Percentiles rank a stretch among this genome's conserved stretches.
These are phyloP conservation scores for Penicillium subrubescens DNA, from an alignment of 495 filamentous ascomycete genomes.

Conservation along the genomic window DNA sequence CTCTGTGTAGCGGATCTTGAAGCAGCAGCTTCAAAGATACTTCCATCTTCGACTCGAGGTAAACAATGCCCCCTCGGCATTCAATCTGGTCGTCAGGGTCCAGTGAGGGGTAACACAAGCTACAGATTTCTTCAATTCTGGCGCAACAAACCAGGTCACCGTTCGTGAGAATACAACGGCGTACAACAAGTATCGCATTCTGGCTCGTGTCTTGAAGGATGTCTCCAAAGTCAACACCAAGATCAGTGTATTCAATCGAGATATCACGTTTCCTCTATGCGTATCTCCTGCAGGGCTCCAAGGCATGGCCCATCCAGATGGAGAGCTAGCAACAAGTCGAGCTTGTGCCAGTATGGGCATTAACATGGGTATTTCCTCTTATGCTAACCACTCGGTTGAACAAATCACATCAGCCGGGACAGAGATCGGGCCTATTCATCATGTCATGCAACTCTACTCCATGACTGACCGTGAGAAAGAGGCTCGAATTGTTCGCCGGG, in stretches of 20 bases:
- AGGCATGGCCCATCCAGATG: slow-evolving; percentile 62
- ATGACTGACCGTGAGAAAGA: slow-evolving; percentile 65
- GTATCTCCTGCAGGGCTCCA: slow-evolving; percentile 68
- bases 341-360: slow-evolving; percentile 53
- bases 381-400: slow-evolving; percentile 43
- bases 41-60: slow-evolving; percentile 22
- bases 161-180: slow-evolving; percentile 46
- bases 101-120: slow-evolving; percentile 9
- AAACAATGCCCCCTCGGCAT: neutral
- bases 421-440: slow-evolving; percentile 40
- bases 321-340: slow-evolving; percentile 64
- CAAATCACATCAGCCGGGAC: slow-evolving; percentile 60
- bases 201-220: slow-evolving; percentile 53
- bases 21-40: slow-evolving; percentile 13
- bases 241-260: slow-evolving; percentile 41
- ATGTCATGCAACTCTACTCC: slow-evolving; percentile 73
- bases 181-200: slow-evolving; percentile 48
- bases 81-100: neutral
- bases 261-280: slow-evolving; percentile 38
- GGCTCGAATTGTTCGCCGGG: slow-evolving; percentile 48
- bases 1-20: slow-evolving; percentile 26
- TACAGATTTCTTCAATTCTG: slow-evolving; percentile 51
- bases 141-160: slow-evolving; percentile 48
- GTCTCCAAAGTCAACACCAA: slow-evolving; percentile 49
- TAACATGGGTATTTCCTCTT: slow-evolving; percentile 57